Evolutionary conservation across 2,329 filamentous ascomycete species (phyloP).

Genomic region (Didymella glomerata): DNA sequence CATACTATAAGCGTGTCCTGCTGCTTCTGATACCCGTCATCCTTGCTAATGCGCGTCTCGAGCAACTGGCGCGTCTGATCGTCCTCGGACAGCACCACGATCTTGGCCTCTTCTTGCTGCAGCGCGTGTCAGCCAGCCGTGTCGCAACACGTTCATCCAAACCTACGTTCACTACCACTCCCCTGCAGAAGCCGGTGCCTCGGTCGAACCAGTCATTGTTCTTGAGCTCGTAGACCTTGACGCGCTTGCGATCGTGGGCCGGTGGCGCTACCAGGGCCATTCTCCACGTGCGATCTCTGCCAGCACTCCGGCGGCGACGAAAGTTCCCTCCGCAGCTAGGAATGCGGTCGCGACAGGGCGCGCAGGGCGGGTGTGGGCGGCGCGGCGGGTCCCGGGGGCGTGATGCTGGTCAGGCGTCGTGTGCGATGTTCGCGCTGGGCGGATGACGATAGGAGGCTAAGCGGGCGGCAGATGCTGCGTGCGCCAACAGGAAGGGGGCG

Average conservation of each 20-base stretch:
- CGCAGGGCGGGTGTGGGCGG: conserved; percentile 24
- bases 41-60: conserved; percentile 88
- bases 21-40: conserved; percentile 98
- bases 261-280: conserved; percentile 55
- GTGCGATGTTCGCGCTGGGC: conserved; percentile 32
- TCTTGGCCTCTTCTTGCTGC: conserved; percentile 80
- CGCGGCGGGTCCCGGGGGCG: conserved; percentile 15
- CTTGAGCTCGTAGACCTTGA: conserved; percentile 98
- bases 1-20: conserved; percentile 99
- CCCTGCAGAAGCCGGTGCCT: conserved; percentile 93
- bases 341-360: conserved; percentile 38
- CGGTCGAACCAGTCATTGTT: conserved; percentile 99
- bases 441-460: conserved; percentile 34
- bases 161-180: conserved; percentile 76
- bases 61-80: conserved; percentile 82
- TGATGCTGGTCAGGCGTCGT: conserved; percentile 24
- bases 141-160: conserved; percentile 8
- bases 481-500: conserved; percentile 6
- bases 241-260: conserved; percentile 68
- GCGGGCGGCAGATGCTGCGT: conserved; percentile 24
- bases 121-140: conserved; percentile 57
- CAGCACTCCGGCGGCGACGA: conserved; percentile 46
- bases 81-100: conserved; percentile 93
- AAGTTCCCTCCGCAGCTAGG: conserved; percentile 48
- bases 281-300: conserved; percentile 38